Conservation (phyloP, 2,329 filamentous ascomycete genomes). For the Penicillium vulpinum region DNA sequence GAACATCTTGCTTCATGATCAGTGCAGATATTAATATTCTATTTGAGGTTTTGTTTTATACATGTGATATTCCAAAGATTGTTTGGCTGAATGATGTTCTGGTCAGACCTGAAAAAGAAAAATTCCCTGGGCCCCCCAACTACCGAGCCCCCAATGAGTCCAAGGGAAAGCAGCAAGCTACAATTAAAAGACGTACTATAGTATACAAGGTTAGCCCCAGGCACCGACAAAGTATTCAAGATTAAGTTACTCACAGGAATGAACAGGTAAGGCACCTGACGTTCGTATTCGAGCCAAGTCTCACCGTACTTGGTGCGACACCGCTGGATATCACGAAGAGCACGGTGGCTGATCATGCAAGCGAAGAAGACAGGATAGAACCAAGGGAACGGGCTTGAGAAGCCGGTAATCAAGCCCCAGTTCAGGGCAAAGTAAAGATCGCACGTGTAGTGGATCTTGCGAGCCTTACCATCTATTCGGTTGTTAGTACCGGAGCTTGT, state of each 20-base stretch:
- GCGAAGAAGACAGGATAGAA: slow-evolving; percentile 84
- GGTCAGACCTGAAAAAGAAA: not conserved
- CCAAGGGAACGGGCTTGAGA: slow-evolving; percentile 80
- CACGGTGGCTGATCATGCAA: slow-evolving; percentile 77
- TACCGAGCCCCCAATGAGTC: not conserved
- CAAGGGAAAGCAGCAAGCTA: not conserved
- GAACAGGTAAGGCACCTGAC: slow-evolving; percentile 77
- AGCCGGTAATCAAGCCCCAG: slow-evolving; percentile 81
- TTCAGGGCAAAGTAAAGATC: slow-evolving; percentile 74
- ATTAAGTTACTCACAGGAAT: slow-evolving; percentile 61
- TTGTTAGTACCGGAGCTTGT: slow-evolving; percentile 19
- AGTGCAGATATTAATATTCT: slow-evolving; percentile 3
- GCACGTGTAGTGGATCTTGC: slow-evolving; percentile 80
- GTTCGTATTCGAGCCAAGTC: slow-evolving; percentile 78
- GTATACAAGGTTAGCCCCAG: slow-evolving; percentile 1
- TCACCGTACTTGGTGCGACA: slow-evolving; percentile 79
- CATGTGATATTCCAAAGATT: not conserved
- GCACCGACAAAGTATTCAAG: too few species aligned
- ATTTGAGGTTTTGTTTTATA: slow-evolving; percentile 12
- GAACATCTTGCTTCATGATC: slow-evolving; percentile 1
- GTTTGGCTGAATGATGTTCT: not conserved
- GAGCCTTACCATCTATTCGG: slow-evolving; percentile 62
- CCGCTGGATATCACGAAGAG: slow-evolving; percentile 70
- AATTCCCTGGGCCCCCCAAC: not conserved
- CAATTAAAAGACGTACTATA: slow-evolving; percentile 37